Percentiles rank a stretch among this genome's conserved stretches.
Conservation (phyloP, 2,329 filamentous ascomycete genomes). For the Periconia macrospinosa region DNA sequence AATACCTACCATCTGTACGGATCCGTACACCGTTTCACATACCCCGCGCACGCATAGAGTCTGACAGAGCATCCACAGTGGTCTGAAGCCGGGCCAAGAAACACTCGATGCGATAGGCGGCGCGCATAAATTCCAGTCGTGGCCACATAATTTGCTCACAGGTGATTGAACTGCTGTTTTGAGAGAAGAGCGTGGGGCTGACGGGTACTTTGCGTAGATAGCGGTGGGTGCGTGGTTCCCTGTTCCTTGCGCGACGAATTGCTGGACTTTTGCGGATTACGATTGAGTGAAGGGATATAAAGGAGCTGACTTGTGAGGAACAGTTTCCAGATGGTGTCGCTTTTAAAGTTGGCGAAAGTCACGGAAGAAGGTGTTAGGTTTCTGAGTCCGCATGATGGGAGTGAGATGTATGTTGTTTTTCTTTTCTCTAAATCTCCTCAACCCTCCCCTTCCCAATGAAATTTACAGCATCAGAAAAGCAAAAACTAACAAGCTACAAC, state of each 20-base stretch:
- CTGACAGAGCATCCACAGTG: conserved; percentile 47
- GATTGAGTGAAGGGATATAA: not conserved
- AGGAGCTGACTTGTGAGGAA: conserved; percentile 27
- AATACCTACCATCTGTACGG: conserved; percentile 87
- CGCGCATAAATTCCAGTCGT: conserved; percentile 91
- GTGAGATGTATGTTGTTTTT: conserved; percentile 68
- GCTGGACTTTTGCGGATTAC: too few relatives aligned
- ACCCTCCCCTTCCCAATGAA: too few relatives aligned
- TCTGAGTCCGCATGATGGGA: conserved; percentile 92
- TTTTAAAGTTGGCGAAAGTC: conserved; percentile 88
- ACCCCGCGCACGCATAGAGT: not conserved
- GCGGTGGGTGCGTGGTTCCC: conserved; percentile 46
- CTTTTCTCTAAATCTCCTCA: conserved; percentile 10
- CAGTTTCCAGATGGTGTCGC: conserved; percentile 98
- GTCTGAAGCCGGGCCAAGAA: conserved; percentile 89
- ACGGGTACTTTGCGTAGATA: conserved; percentile 40
- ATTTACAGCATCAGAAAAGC: not conserved
- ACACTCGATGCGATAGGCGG: conserved; percentile 86
- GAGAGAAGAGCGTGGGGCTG: conserved; percentile 15
- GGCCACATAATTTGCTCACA: conserved; percentile 93
- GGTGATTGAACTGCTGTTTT: conserved; percentile 36
- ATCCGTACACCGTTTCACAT: too few relatives aligned
- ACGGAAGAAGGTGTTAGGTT: conserved; percentile 96
- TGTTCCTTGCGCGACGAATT: not conserved
- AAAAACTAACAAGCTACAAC: conserved; percentile 38